These are phyloP conservation scores for Clathrus columnatus DNA, from an alignment of 768 basidiomycete genomes.

Conservation along the genomic window DNA sequence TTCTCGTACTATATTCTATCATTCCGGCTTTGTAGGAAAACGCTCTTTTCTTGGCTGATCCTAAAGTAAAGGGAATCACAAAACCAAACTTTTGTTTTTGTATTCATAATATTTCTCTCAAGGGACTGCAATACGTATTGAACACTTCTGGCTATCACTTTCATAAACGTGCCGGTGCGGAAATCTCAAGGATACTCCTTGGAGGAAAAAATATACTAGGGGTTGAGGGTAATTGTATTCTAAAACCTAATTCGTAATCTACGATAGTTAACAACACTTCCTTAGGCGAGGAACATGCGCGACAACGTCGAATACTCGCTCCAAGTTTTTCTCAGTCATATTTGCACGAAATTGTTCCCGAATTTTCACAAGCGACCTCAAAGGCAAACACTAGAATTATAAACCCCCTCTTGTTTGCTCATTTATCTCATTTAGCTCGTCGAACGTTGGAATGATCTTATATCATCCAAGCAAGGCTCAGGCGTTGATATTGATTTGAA, in stretches of 20 bases:
- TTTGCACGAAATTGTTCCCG: slow-evolving; percentile 18
- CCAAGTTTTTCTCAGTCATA: slow-evolving; percentile 21
- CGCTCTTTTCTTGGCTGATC: slow-evolving; percentile 1
- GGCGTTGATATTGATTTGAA: not conserved
- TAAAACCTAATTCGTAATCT: no score
- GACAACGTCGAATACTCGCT: slow-evolving; percentile 23
- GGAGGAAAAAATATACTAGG: slow-evolving; percentile 1
- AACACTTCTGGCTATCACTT: slow-evolving; percentile 22
- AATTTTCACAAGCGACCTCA: slow-evolving; percentile 18
- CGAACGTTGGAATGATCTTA: not conserved
- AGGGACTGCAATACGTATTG: slow-evolving; percentile 14
- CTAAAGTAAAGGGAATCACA: no score
- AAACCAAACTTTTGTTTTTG: no score
- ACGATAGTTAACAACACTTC: no score
- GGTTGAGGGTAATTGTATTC: not conserved
- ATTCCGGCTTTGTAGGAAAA: not conserved
- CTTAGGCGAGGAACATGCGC: slow-evolving; percentile 19
- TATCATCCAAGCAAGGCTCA: not conserved
- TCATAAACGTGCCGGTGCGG: slow-evolving; percentile 13
- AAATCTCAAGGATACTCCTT: slow-evolving; percentile 5
- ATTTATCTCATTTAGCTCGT: not conserved
- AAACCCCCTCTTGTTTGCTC: not conserved
- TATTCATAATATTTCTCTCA: no score
- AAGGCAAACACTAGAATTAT: slow-evolving; percentile 4
- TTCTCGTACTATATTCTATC: not conserved